Base-by-base conservation (phyloP, 83 land plant genomes). In the Picea engelmannii region DNA sequence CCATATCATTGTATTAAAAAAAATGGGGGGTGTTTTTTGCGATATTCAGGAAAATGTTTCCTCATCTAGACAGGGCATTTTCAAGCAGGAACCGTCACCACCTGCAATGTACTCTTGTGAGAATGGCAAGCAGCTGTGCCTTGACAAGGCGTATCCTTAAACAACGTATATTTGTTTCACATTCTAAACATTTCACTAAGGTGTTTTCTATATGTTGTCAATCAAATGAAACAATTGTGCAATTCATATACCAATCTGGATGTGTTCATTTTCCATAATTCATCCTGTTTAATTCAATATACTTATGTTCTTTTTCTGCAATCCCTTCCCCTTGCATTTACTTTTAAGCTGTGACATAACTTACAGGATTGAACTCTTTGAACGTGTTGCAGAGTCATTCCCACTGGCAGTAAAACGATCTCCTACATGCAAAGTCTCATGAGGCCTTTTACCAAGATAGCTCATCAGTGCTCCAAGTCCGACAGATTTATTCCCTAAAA, bases 351-450 rank as follows among this genome's bases (percentile, higher is more conserved):
- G 55, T 66, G 15, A 38, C 16, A 80, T 16, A 60, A 76, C 87
- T 82, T 83, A 89, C 90, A 89, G 78, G 61, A 89, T 87, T 23
- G 91, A 82, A 81, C 91, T 87, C 78, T 84, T 84, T 18, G 89
- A 89, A 2, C 91, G 81, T 24, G 91, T 87, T 38, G 91, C 91
- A 16, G 86, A 84, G 42, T 89, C 91, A 78, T 89, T 89, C 20
- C 91, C 91, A 79, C 90, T 89, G 31, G 87, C 61, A 18, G 91
- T 89, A 67, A 89, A 89, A 23, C 89, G 81, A 27, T 89, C 91
- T 6, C 91, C 91, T 20, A 89, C 87, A 81, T 89, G 91, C 76
- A 87, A 63, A 31, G 87, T 87, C 65, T 89, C 91, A 40, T 79
- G 35, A 38, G 91, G 91, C 65, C 68, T 68, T 75, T 84, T 89